Evolutionary conservation across 163 green algal genomes (phyloP), one percentile per base, ranked within the genome.

Genomic region (Picocystis sp.): DNA sequence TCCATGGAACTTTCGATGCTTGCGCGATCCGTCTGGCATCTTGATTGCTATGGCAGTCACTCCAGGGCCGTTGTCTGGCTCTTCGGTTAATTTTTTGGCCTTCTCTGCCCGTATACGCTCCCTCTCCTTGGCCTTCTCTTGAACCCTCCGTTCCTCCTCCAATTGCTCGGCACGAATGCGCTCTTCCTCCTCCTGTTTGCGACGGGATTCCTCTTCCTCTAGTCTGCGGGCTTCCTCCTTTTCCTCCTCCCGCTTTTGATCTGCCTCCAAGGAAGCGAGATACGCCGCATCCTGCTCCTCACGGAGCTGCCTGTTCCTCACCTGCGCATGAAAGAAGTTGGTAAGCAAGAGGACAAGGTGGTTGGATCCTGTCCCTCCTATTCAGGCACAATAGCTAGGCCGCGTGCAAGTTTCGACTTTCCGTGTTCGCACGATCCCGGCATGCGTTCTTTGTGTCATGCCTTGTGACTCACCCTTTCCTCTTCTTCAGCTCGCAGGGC

Each of bases 251-350:
- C 61, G 45, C 29, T 38, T 38, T 38, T 8, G 29, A 53, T 77
- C 67, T 19, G 64, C 71, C 25, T 60, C 67, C 47, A 74, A 57
- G 15, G 55, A 60, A 1, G 50, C 67, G 59, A 74, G 67, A 42
- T 73, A 74, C 61, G 74, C 67, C 0, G 25, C 57, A 35, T 77
- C 63, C 67, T 79, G 71, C 71, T 77, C 67, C 22, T 53, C 55
- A 35, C 69, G 21, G 46, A 78, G 52, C 38, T 45, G 51, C 38
- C 60, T 52, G 6, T 47, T 52, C 25, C 56, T 46, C 21, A 38
- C 29, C 29, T 38, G 29, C 29, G 8, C 29, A 38, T 5, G 5
- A 8, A 12, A 8, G 29, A 38, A 38, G 8, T 38, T 38, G 5
- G 29, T 12, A 38, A 38, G 29, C 8, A 38, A 5, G 29, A 12